Base-by-base conservation (phyloP, 1,284 basidiomycete genomes). In the Papiliotrema flavescens region DNA sequence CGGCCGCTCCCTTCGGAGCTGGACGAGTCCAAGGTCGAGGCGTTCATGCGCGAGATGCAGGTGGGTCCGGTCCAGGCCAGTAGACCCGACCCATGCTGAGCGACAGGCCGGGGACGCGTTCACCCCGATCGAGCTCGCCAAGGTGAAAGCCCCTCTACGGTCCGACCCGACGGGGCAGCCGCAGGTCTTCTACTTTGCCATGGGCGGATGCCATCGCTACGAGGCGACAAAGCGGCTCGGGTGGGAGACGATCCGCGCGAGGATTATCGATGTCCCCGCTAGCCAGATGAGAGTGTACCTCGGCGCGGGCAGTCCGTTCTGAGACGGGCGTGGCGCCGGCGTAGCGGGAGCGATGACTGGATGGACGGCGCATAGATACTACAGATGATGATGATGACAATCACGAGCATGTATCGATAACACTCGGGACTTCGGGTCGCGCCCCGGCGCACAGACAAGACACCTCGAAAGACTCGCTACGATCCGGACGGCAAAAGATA, bases 191-290 rank as follows among this genome's bases (percentile, higher is more conserved):
- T 79, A 77, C 61, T 76, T 76, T 50, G 63, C 72, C 0, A 71
- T 79, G 60, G 77, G 76, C 0, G 77, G 76, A 0, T 79, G 77
- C 59, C 77, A 79, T 53, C 52, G 76, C 65, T 78, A 68, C 55
- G 77, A 79, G 55, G 77, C 76, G 3, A 74, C 74, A 34, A 75
- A 75, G 50, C 64, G 76, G 1, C 59, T 78, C 0, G 57, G 63
- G 17, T 63, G 63, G 51, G 66, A 71, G 52, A 73, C 71, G 8
- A 76, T 78, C 32, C 65, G 70, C 7, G 73, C 71, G 1, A 64
- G 69, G 42, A 76, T 78, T 43, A 76, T 79, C 43, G 67, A 76
- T 37, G 76, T 77, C 3, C 76, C 76, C 8, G 67, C 75, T 0
- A 60, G 55, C 8, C 67, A 72, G 24, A 74, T 78, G 67, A 58